A percentile compares a stretch with the other conserved stretches of the same genome.
These are phyloP conservation scores for Pseudonectria buxi DNA, from an alignment of 2,329 filamentous ascomycete genomes.

Conservation along the genomic window DNA sequence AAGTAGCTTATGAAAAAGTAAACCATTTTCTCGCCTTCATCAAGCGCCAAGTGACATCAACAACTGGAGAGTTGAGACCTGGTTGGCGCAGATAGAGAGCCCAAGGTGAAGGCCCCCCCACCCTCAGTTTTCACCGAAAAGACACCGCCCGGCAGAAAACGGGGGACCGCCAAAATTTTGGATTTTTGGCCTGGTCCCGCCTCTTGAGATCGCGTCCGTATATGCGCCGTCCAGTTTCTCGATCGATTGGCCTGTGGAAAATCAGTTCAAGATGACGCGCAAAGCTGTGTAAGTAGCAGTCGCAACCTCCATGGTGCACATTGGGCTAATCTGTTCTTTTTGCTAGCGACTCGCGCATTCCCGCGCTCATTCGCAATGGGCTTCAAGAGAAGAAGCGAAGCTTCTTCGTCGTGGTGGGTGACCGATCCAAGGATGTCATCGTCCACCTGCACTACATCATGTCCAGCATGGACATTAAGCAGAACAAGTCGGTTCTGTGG, in stretches of 20 bases:
- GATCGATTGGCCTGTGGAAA: constrained; percentile 20
- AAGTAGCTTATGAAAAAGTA: too few relatives aligned
- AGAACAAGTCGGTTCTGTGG: constrained; percentile 90
- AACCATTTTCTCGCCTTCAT: too few relatives aligned
- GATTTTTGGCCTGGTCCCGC: constrained; percentile 24
- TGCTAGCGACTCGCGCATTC: constrained; percentile 76
- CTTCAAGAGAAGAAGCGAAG: constrained; percentile 94
- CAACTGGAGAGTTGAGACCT: background rate
- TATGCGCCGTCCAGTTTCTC: constrained; percentile 23
- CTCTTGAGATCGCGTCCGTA: constrained; percentile 18
- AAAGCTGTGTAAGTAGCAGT: constrained; percentile 43
- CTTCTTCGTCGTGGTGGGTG: constrained; percentile 93
- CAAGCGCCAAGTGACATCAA: background rate
- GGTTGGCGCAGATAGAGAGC: background rate
- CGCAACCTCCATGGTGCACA: background rate
- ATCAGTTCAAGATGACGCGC: constrained; percentile 46
- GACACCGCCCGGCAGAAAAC: constrained; percentile 36
- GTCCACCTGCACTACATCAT: constrained; percentile 91
- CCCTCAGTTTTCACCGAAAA: constrained; percentile 3
- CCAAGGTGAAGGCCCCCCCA: constrained; percentile 6
- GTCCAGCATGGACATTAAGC: constrained; percentile 80
- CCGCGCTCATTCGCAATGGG: constrained; percentile 84
- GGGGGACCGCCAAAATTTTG: constrained; percentile 33
- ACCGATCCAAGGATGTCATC: constrained; percentile 92
- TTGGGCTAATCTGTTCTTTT: constrained; percentile 1